Percentiles rank a stretch among this genome's conserved stretches.
Evolutionary conservation across 805 yeast genomes (phyloP).

Genomic region (Scheffersomyces lignosus): DNA sequence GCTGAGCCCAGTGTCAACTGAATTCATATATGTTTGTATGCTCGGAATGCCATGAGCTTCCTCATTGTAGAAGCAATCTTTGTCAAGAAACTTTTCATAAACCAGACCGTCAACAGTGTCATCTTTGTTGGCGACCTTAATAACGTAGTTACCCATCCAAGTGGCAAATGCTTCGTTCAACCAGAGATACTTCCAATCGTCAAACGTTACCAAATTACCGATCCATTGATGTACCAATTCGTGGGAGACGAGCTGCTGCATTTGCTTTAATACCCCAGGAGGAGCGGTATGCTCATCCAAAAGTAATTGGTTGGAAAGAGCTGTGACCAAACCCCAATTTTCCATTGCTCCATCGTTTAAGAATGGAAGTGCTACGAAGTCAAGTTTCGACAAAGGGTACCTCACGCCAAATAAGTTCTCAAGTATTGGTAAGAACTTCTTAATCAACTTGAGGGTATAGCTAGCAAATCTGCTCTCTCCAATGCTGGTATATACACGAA

Average conservation of each 20-base stretch:
- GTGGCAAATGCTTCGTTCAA: constrained; percentile 80
- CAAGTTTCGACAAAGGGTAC: constrained; percentile 66
- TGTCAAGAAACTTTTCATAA: constrained; percentile 33
- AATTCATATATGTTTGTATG: constrained; percentile 33
- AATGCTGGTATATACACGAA: constrained; percentile 55
- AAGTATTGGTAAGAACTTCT: constrained; percentile 48
- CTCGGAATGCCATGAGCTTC: constrained; percentile 28
- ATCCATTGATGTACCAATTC: constrained; percentile 81
- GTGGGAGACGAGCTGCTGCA: constrained; percentile 63
- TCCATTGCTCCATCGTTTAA: constrained; percentile 80
- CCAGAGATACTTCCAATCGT: constrained; percentile 70
- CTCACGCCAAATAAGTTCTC: constrained; percentile 41
- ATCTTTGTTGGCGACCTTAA: constrained; percentile 16
- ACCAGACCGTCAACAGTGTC: constrained; percentile 8
- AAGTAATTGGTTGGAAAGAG: constrained; percentile 50
- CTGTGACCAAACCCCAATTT: constrained; percentile 69
- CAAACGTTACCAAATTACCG: constrained; percentile 67
- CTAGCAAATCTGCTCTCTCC: constrained; percentile 50
- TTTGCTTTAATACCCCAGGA: constrained; percentile 23
- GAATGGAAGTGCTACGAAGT: constrained; percentile 67
- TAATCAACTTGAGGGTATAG: constrained; percentile 51
- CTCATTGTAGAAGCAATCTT: constrained; percentile 29
- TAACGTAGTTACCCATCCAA: constrained; percentile 56
- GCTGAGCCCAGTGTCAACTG: constrained; percentile 21
- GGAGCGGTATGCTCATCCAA: constrained; percentile 22